These are phyloP conservation scores for Rutidosis leptorrhynchoides DNA, from an alignment of 129 eudicot species.

Conservation along the genomic window DNA sequence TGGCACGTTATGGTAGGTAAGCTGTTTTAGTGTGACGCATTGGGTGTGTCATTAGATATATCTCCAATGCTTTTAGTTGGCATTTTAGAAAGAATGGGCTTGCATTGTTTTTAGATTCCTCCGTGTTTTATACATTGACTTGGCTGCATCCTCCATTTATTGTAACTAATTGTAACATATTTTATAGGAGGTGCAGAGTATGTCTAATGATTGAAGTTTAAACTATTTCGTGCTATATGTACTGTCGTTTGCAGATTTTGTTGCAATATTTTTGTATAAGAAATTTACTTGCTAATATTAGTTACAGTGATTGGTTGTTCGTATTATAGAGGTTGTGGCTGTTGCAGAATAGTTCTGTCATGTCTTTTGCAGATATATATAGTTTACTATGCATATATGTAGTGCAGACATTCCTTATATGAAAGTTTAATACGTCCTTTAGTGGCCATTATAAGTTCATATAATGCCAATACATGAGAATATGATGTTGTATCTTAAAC, in stretches of 20 bases:
- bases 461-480: neutral
- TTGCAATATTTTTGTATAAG: no score
- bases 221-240: constrained; percentile 4
- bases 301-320: no score
- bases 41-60: neutral
- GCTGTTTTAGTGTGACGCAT: constrained; percentile 32
- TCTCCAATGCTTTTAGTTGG: neutral
- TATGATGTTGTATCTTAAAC: neutral
- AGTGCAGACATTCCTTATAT: neutral
- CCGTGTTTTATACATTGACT: neutral
- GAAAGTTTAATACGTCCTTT: neutral
- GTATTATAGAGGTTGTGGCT: constrained; percentile 17
- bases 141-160: neutral
- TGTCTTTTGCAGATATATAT: neutral
- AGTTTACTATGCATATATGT: neutral
- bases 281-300: no score
- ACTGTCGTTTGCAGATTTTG: neutral
- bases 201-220: constrained; percentile 10
- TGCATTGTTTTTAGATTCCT: neutral
- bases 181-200: neutral
- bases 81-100: constrained; percentile 7
- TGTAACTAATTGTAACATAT: neutral
- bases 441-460: neutral
- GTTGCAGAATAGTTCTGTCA: neutral
- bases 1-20: constrained; percentile 99